A percentile compares a stretch with the other conserved stretches of the same genome.
phyloP scores from a whole-genome alignment of 345 rosid genomes.

The Gossypium rotundifolium region DNA sequence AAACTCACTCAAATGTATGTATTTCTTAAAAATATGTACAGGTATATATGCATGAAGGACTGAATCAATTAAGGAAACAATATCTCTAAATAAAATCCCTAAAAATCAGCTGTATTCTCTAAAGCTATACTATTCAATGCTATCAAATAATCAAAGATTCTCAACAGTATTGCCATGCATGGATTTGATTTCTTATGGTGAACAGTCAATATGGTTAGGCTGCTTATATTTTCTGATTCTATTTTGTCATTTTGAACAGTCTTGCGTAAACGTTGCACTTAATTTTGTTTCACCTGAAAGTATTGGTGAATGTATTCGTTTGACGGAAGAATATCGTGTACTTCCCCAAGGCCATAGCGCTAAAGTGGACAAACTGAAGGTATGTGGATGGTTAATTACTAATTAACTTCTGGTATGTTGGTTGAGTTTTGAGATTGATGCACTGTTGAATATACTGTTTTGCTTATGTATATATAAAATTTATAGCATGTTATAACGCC shows the following conservation, averaged over 20 bases:
- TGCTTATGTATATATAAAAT: not conserved
- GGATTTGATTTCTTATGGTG: not conserved
- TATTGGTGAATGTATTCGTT: constrained; percentile 40
- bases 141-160: no score
- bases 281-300: constrained; percentile 60
- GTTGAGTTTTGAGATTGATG: not conserved
- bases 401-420: not conserved
- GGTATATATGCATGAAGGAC: no score
- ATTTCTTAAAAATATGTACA: no score
- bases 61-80: no score
- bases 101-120: no score
- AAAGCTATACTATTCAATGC: no score
- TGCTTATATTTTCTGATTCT: not conserved
- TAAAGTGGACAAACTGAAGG: constrained; percentile 50
- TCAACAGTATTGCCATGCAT: not conserved
- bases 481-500: not conserved
- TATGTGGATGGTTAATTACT: not conserved
- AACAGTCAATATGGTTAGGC: not conserved
- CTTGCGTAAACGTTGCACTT: constrained; percentile 43
- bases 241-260: constrained; percentile 15
- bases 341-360: constrained; percentile 45
- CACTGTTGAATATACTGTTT: not conserved
- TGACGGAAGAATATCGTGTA: constrained; percentile 45
- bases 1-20: no score
- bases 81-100: no score